Base-by-base conservation (phyloP, 345 rosid species). In the Corchorus olitorius region DNA sequence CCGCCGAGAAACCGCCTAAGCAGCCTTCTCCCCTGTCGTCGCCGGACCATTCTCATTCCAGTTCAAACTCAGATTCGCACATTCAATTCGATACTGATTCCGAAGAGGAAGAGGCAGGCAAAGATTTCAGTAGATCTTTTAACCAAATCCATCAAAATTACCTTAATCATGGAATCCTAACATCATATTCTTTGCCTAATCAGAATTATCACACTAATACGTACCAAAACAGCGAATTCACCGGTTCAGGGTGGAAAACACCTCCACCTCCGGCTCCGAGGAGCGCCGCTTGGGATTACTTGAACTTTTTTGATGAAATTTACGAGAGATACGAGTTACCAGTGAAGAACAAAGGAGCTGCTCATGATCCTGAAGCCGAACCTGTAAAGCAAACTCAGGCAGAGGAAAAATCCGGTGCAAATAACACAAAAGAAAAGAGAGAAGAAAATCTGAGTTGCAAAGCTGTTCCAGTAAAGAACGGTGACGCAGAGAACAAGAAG, bases 41-140 rank as follows among this genome's bases (percentile, higher is more conserved):
- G 48, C 74, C 62, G 62, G 62, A 53, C 17, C 74, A 19, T 37
- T 70, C 74, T 54, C 48, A 53, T 14, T 70, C 34, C 33, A 81
- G 83, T 6, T 78, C 83, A 5, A 80, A 77, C 52, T 89, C 93
- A 4, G 86, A 83, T 53, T 75, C 89, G 39, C 90, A 88, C 66
- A 82, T 88, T 15, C 87, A 84, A 14, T 87, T 87, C 73, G 88
- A 84, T 39, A 80, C 92, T 6, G 91, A 86, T 35, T 77, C 85
- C 0, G 94, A 88, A 3, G 91, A 84, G 6, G 95, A 89, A 35
- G 77, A 69, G 53, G 50, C 19, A 46, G 75, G 70, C 58, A 59
- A 70, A 70, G 74, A 70, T 16, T 73, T 58, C 3, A 41, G 6
- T 54, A 54, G 50, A 17, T 49, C 73, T 69, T 69, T 69, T 14